phyloP scores from a whole-genome alignment of 768 basidiomycete genomes.

The Tylopilus rubrobrunneus region DNA sequence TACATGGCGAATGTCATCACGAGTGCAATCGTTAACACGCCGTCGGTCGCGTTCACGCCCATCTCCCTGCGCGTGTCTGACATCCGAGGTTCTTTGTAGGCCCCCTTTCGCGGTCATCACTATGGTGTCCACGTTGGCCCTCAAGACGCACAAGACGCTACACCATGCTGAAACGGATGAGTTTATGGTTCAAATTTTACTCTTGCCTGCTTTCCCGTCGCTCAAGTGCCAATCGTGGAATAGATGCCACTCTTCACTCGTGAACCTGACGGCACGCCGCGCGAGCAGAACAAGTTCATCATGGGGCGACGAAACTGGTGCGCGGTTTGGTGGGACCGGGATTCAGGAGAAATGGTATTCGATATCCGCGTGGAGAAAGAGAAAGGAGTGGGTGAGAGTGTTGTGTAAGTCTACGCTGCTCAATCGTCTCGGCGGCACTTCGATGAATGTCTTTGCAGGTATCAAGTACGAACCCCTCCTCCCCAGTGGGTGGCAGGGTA shows the following conservation, averaged over 20 bases:
- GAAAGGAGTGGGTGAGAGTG: slow-evolving; percentile 79
- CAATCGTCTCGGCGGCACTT: background rate
- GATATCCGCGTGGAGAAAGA: slow-evolving; percentile 83
- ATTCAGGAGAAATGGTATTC: slow-evolving; percentile 65
- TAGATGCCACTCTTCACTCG: slow-evolving; percentile 73
- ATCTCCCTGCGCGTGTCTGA: background rate
- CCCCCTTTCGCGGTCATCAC: slow-evolving; percentile 71
- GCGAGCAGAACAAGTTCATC: slow-evolving; percentile 68
- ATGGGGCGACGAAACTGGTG: slow-evolving; percentile 93
- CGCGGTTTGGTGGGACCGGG: slow-evolving; percentile 54
- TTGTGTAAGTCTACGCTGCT: slow-evolving; percentile 48
- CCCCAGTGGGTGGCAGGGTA: slow-evolving; percentile 35
- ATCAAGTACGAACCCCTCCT: slow-evolving; percentile 40
- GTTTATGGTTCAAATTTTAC: slow-evolving; percentile 55
- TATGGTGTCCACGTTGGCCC: slow-evolving; percentile 77
- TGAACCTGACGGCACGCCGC: slow-evolving; percentile 72
- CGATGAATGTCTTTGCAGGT: slow-evolving; percentile 31
- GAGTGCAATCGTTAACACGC: slow-evolving; percentile 96
- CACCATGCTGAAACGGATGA: slow-evolving; percentile 84
- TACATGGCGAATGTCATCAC: slow-evolving; percentile 91
- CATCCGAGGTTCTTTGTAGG: slow-evolving; percentile 12
- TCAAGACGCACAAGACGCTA: slow-evolving; percentile 82
- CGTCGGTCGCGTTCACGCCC: slow-evolving; percentile 44
- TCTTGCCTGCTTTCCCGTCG: background rate
- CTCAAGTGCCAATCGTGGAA: background rate